Base-by-base conservation (phyloP, 2,329 filamentous ascomycete species). In the Sporothrix euskadiensis region DNA sequence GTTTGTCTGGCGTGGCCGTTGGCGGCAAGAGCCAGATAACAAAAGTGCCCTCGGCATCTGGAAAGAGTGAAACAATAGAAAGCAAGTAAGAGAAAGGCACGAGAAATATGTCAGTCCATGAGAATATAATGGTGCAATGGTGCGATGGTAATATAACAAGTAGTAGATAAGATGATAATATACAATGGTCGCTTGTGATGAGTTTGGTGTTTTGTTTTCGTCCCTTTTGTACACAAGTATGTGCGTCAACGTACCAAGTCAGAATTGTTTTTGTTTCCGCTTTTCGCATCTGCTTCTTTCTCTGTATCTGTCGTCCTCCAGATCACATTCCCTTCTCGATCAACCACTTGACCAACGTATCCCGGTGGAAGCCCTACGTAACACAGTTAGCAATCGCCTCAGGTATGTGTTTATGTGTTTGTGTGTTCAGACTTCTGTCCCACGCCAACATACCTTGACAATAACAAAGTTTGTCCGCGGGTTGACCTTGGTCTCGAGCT, bases 391-490 rank as follows among this genome's bases (percentile, higher is more conserved):
- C 44, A 49, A 3, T 1, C 12, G 14, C 4, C 14, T 26, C 26
- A 26, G 26, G 26, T 26, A 26, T 26, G 26, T 26, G 26, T 26
- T 26, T 26, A 26, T 26, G 26, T 26, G 26, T 26, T 26, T 26
- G 2, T 26, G 26, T 26, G 26, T 26, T 26, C 26, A 26, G 26
- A 26, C 26, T 26, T 10, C 6, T 22, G 52, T 30, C 5, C 10
- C 16, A 4, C n/a, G n/a, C 6, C 57, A 39, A 26, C 75, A 1
- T 26, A 93, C 92, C 86, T 91, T 93, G 76, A 97, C 84, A 75
- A 91, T 84, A 71, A 98, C 87, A 78, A 97, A 91, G 69, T 87
- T 87, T 61, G 92, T 97, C 69, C 91, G 83, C 26, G 83, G 83
- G 76, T 88, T 88, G 61, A 89, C 76, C 16, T 87, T 83, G 69